These are phyloP conservation scores for Paxillus rubicundulus DNA, from an alignment of 768 basidiomycete species.

Conservation along the genomic window DNA sequence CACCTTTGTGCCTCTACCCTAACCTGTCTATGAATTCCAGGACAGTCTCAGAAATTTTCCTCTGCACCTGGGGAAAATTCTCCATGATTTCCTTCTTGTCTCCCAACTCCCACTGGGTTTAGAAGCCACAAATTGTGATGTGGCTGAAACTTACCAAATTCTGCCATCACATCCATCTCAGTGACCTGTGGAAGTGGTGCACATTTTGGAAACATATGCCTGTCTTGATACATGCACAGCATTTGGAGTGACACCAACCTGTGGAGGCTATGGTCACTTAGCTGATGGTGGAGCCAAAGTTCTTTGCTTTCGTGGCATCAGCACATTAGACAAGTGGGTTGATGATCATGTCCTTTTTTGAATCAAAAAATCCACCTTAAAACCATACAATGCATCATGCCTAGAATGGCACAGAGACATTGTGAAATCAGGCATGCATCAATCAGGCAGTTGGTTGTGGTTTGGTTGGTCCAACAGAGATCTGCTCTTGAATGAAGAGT, in stretches of 20 bases:
- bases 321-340: conserved; percentile 24
- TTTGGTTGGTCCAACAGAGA: too few species aligned
- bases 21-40: too few species aligned
- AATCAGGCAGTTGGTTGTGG: too few species aligned
- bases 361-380: background rate
- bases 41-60: too few species aligned
- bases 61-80: conserved; percentile 20
- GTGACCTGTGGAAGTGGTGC: background rate
- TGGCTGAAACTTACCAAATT: background rate
- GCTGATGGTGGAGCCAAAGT: conserved; percentile 14
- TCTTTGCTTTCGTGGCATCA: conserved; percentile 15
- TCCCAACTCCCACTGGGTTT: conserved; percentile 35
- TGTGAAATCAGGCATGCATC: too few species aligned
- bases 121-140: conserved; percentile 23
- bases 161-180: background rate
- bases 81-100: conserved; percentile 26
- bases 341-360: conserved; percentile 23
- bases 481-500: too few species aligned
- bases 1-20: too few species aligned
- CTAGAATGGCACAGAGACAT: too few species aligned
- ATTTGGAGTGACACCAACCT: conserved; percentile 4
- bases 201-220: background rate
- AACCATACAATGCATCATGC: background rate
- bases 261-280: conserved; percentile 5
- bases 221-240: conserved; percentile 7